Evolutionary conservation across 2,329 filamentous ascomycete genomes (phyloP).

Genomic region (Penicillium sp.): DNA sequence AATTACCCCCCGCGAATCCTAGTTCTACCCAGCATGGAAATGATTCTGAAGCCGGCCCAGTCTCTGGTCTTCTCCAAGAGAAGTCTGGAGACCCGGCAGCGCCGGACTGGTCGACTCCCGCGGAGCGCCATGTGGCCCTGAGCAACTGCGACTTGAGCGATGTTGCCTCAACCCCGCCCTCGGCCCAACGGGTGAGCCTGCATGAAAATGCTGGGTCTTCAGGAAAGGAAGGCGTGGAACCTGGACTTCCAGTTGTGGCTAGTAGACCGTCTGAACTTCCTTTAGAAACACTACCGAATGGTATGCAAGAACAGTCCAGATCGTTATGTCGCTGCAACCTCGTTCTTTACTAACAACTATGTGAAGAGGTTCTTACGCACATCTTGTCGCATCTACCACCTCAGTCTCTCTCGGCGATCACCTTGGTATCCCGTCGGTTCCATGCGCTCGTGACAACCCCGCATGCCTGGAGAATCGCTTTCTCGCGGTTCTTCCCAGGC

Average conservation of each 20-base stretch:
- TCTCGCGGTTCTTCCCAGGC: constrained; percentile 85
- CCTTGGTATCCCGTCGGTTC: constrained; percentile 84
- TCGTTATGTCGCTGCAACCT: not conserved
- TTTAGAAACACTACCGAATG: constrained; percentile 72
- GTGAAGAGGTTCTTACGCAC: constrained; percentile 83
- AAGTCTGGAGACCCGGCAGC: constrained; percentile 36
- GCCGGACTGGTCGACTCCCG: constrained; percentile 22
- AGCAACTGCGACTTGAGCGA: constrained; percentile 28
- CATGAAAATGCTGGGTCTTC: constrained; percentile 52
- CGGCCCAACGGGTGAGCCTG: constrained; percentile 53
- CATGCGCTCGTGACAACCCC: constrained; percentile 84
- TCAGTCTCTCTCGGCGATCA: constrained; percentile 75
- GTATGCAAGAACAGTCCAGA: constrained; percentile 49
- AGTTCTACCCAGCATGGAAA: constrained; percentile 61
- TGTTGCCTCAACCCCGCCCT: constrained; percentile 29
- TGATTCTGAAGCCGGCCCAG: constrained; percentile 44
- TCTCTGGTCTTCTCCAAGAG: constrained; percentile 46
- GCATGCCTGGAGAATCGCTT: constrained; percentile 91
- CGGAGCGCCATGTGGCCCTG: constrained; percentile 24
- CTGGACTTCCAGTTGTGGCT: constrained; percentile 53
- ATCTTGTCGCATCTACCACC: constrained; percentile 87
- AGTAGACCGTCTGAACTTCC: constrained; percentile 48
- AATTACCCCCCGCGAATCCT: constrained; percentile 37
- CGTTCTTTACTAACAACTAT: constrained; percentile 10
- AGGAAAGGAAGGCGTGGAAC: constrained; percentile 41